phyloP scores from a whole-genome alignment of 169 alveolate species.

The Eimeria tenella region DNA sequence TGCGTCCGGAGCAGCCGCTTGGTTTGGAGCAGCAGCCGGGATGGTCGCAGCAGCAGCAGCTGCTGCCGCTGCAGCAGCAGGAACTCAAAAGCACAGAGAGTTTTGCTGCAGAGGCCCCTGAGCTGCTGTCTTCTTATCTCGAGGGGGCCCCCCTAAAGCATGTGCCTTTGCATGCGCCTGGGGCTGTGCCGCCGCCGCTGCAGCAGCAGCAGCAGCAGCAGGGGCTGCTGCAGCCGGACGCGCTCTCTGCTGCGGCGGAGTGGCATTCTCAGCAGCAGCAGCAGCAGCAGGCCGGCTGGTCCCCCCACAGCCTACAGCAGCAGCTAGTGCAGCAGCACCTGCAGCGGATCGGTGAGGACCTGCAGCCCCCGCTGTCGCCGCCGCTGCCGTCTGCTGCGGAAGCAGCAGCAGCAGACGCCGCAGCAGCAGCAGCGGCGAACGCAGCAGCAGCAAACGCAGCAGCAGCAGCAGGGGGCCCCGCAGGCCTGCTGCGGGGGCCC shows the following conservation, averaged over 20 bases:
- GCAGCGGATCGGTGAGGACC: not conserved
- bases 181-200: not conserved
- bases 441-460: slow-evolving; percentile 59
- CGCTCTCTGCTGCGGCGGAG: slow-evolving; percentile 39
- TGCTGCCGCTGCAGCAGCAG: slow-evolving; percentile 16
- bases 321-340: slow-evolving; percentile 63
- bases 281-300: slow-evolving; percentile 13
- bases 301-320: slow-evolving; percentile 22
- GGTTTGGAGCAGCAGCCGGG: slow-evolving; percentile 10
- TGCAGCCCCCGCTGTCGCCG: not conserved
- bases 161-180: slow-evolving; percentile 45
- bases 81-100: not conserved
- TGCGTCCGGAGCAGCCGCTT: not conserved
- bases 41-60: too few species aligned
- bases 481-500: slow-evolving; percentile 8
- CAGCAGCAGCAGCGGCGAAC: not conserved
- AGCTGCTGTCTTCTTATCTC: slow-evolving; percentile 31
- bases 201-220: slow-evolving; percentile 59
- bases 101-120: not conserved
- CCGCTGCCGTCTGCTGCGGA: not conserved
- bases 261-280: slow-evolving; percentile 61
- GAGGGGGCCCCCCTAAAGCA: slow-evolving; percentile 20
- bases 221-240: slow-evolving; percentile 12
- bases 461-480: not conserved
- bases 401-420: not conserved